Percentiles rank a stretch among this genome's conserved stretches.
Evolutionary conservation across 345 rosid genomes (phyloP).

Genomic region (Acer campestre): DNA sequence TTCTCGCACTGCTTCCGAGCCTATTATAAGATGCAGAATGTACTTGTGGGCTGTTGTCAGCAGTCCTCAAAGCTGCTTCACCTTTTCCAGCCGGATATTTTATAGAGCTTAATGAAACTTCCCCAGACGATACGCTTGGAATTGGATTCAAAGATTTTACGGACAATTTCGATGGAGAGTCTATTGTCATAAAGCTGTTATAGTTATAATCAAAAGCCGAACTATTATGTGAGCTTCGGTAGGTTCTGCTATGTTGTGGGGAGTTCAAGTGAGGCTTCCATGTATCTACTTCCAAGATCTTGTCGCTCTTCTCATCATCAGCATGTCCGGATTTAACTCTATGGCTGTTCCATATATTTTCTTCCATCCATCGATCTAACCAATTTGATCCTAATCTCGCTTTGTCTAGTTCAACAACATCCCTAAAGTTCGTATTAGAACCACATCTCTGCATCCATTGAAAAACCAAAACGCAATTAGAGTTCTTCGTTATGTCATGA

Average conservation of each 20-base stretch:
- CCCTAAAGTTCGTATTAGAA: constrained; percentile 48
- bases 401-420: constrained; percentile 33
- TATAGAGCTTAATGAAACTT: constrained; percentile 44
- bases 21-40: constrained; percentile 61
- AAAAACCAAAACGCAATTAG: constrained; percentile 9
- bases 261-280: constrained; percentile 76
- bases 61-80: constrained; percentile 42
- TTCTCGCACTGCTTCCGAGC: constrained; percentile 65
- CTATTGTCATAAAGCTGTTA: constrained; percentile 39
- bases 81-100: constrained; percentile 32
- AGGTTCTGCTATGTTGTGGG: constrained; percentile 29
- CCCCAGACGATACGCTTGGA: constrained; percentile 44
- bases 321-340: constrained; percentile 29
- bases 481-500: not conserved
- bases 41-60: constrained; percentile 74
- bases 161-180: constrained; percentile 55
- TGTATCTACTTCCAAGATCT: constrained; percentile 93
- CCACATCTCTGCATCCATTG: constrained; percentile 50
- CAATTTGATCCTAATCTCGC: constrained; percentile 54
- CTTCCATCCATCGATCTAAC: constrained; percentile 87
- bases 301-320: constrained; percentile 68
- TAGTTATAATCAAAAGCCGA: constrained; percentile 35
- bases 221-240: constrained; percentile 25
- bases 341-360: constrained; percentile 43
- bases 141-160: constrained; percentile 34